A percentile compares a stretch with the other conserved stretches of the same genome.
phyloP scores from a whole-genome alignment of 495 filamentous ascomycete species.

The Penicillium longicatenatum region DNA sequence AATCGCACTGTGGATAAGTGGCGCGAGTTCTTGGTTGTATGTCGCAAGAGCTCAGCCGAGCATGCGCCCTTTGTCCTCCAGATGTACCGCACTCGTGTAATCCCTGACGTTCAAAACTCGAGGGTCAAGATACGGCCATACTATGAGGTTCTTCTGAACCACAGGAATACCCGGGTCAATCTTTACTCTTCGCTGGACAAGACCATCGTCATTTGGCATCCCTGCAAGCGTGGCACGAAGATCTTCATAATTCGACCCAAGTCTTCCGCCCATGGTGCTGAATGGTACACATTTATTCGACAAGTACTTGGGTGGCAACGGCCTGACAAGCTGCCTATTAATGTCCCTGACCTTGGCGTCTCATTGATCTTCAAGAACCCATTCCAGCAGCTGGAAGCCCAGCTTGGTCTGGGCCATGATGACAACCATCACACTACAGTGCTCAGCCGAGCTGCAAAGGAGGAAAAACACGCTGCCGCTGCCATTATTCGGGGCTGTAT shows the following conservation, averaged over 20 bases:
- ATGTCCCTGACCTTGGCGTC: slow-evolving; percentile 69
- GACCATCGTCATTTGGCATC: slow-evolving; percentile 68
- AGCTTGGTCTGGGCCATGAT: slow-evolving; percentile 37
- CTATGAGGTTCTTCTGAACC: slow-evolving; percentile 58
- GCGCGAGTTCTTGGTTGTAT: slow-evolving; percentile 73
- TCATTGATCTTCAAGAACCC: slow-evolving; percentile 64
- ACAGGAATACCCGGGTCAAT: slow-evolving; percentile 59
- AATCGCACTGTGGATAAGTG: slow-evolving; percentile 66
- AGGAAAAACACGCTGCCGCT: slow-evolving; percentile 55
- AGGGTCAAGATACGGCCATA: slow-evolving; percentile 53
- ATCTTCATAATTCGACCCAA: slow-evolving; percentile 70
- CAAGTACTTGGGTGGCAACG: slow-evolving; percentile 62
- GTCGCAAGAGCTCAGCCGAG: slow-evolving; percentile 56
- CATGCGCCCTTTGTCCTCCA: slow-evolving; percentile 60
- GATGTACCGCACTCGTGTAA: slow-evolving; percentile 71
- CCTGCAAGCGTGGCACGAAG: slow-evolving; percentile 55
- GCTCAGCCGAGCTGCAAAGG: slow-evolving; percentile 46
- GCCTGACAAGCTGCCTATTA: slow-evolving; percentile 60
- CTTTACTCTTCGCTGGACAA: slow-evolving; percentile 74
- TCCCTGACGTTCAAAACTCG: slow-evolving; percentile 60
- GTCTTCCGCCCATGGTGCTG: slow-evolving; percentile 64
- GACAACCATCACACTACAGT: slow-evolving; percentile 43
- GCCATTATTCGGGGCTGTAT: slow-evolving; percentile 61
- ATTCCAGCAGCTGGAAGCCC: slow-evolving; percentile 57
- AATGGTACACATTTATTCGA: slow-evolving; percentile 76